These are phyloP conservation scores for Rhizomucor pusillus DNA, from an alignment of 371 early-diverging fungal species.

Conservation along the genomic window DNA sequence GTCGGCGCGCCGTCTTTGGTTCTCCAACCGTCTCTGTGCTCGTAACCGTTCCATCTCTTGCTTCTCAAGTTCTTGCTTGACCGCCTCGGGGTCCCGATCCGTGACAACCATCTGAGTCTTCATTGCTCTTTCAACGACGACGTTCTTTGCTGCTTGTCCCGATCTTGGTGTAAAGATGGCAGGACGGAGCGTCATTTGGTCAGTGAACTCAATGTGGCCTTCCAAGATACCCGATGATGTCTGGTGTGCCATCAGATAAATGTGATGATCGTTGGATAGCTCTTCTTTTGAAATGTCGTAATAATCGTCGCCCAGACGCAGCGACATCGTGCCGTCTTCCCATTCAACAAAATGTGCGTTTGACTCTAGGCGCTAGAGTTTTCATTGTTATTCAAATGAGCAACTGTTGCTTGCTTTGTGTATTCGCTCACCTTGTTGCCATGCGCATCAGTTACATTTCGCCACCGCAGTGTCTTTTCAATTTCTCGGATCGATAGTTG, in stretches of 20 bases:
- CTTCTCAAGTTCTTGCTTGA: conserved; percentile 37
- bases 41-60: conserved; percentile 45
- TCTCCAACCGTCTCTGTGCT: conserved; percentile 41
- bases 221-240: conserved; percentile 62
- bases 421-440: conserved; percentile 31
- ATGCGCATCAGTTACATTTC: conserved; percentile 38
- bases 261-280: conserved; percentile 53
- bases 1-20: conserved; percentile 37
- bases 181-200: conserved; percentile 69
- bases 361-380: conserved; percentile 57
- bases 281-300: conserved; percentile 66
- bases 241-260: conserved; percentile 68
- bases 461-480: conserved; percentile 83
- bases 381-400: no score
- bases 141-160: conserved; percentile 64
- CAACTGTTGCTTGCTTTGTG: no score
- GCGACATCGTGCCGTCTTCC: conserved; percentile 76
- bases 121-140: conserved; percentile 64
- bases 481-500: conserved; percentile 45
- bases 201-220: conserved; percentile 63
- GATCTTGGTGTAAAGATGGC: conserved; percentile 33
- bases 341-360: conserved; percentile 82
- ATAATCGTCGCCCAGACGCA: conserved; percentile 75
- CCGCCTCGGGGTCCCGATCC: conserved; percentile 55
- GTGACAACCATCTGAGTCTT: conserved; percentile 72